Evolutionary conservation across 805 yeast genomes (phyloP), one percentile per base, ranked within the genome.

Genomic region (Zygoascus biomembranicola): DNA sequence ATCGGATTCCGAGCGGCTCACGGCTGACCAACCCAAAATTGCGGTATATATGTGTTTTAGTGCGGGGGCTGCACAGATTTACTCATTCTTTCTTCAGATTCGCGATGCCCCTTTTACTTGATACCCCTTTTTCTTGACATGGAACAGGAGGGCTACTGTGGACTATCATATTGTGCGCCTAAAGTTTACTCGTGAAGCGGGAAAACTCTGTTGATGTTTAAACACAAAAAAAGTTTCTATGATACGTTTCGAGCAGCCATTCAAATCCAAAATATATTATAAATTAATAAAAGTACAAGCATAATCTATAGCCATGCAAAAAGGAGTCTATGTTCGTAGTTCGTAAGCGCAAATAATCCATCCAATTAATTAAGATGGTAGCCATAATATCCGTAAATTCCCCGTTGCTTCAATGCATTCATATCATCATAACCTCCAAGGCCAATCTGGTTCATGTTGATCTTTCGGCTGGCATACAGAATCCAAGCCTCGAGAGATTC

Each of bases 351-450:
- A n/a, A n/a, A n/a, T n/a, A n/a, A 9, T 32, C 35, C 35, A 32
- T 32, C 43, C n/a, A 14, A 37, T 42, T 20, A 42, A 20, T 42
- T 42, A 5, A 42, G 32, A 46, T 59, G 61, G 48, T 59, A 65
- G 41, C 64, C 68, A 51, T 67, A 67, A 55, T 67, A 67, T 39
- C 63, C 55, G 49, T 67, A 67, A 41, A 68, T 65, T 5, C 71
- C 71, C 13, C 67, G 57, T 49, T 63, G 66, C 37, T 57, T 53
- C 28, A 54, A 51, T 18, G 62, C 56, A 14, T 52, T 59, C 11
- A 42, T 35, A 9, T 58, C 53, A 43, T 47, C 49, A 35, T 55
- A 48, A 1, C 64, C 69, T 32, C 64, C 69, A 53, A 59, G 57
- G 16, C 69, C 69, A 23, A 61, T 57, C 45, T 60, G 65, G 18